Base-by-base conservation (phyloP, 139 green algal genomes). In the Volvox africanus region DNA sequence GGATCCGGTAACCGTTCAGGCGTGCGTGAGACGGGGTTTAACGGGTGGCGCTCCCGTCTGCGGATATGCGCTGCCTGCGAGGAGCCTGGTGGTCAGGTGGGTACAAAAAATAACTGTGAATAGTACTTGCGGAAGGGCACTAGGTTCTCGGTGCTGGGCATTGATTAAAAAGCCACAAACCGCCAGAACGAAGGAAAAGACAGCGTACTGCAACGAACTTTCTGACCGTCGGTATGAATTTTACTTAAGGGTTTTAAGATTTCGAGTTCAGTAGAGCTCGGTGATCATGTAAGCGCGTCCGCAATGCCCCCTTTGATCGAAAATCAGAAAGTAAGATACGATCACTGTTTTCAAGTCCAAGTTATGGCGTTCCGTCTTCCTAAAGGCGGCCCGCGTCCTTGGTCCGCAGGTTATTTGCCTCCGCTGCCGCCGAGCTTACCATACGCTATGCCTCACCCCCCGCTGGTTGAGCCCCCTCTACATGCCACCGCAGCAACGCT, bases 371-470 rank as follows among this genome's bases (percentile, higher is more conserved):
- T 16, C 16, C 65, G 16, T 12, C 21, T 73, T 73, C 21, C 65
- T 16, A 24, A 73, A 5, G 44, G 44, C 44, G 44, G 44, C 9
- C 9, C 44, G 44, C 44, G 12, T 73, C 11, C 65, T 11, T 73
- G 65, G 65, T 28, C 2, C 26, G 37, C 88, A 92, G 89, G 20
- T 92, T 19, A 22, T 6, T 44, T 92, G 89, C 71, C 92, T 86
- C 76, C 75, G 62, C 85, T 94, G 92, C 85, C 68, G 93, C 77
- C 91, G 94, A 14, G 82, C 84, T 37, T 89, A 95, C 84, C 95
- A 97, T 90, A 85, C 94, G 26, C 73, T 97, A n/a, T 97, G 95
- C 91, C 93, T 97, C 77, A 65, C 68, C 18, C 90, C 90, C 20
- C 93, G 95, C 20, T 91, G 86, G 1, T 86, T 97, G 26, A 89